Evolutionary conservation across 2,329 filamentous ascomycete genomes (phyloP).

Genomic region (Bipolaris cookei): DNA sequence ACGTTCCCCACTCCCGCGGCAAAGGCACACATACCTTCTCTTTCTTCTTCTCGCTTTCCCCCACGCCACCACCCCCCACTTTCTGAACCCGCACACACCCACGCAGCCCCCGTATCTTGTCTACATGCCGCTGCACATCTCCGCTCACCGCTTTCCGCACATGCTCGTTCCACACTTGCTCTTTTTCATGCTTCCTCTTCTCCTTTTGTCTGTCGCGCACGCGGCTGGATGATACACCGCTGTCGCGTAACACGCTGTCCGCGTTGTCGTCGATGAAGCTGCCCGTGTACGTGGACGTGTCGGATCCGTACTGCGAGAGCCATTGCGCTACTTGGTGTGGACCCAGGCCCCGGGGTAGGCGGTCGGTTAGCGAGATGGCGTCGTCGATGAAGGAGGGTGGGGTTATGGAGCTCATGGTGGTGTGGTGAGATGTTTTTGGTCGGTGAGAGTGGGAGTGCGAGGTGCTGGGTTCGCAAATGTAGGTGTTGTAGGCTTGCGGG

Average conservation of each 20-base stretch:
- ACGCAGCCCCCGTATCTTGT: constrained; percentile 14
- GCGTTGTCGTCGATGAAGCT: constrained; percentile 41
- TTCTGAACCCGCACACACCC: background rate
- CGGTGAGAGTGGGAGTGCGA: background rate
- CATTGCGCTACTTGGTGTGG: constrained; percentile 18
- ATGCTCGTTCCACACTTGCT: constrained; percentile 26
- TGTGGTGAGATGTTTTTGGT: background rate
- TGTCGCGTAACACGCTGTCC: constrained; percentile 21
- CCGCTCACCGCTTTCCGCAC: constrained; percentile 32
- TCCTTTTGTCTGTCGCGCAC: constrained; percentile 23
- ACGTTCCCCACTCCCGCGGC: constrained; percentile 29
- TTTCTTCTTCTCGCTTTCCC: constrained; percentile 3
- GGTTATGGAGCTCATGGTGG: constrained; percentile 24
- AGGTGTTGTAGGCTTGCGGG: background rate
- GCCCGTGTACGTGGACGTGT: constrained; percentile 26
- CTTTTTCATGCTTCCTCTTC: background rate
- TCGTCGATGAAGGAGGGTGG: constrained; percentile 36
- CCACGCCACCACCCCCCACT: background rate
- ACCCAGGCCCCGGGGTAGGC: constrained; percentile 18
- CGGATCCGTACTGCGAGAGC: constrained; percentile 14
- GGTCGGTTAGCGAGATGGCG: constrained; percentile 22
- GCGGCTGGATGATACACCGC: constrained; percentile 7
- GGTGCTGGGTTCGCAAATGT: background rate
- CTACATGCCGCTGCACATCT: constrained; percentile 29
- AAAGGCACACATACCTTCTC: constrained; percentile 20